A percentile compares a stretch with the other conserved stretches of the same genome.
phyloP scores from a whole-genome alignment of 345 rosid genomes.

The Moricandia moricandioides region DNA sequence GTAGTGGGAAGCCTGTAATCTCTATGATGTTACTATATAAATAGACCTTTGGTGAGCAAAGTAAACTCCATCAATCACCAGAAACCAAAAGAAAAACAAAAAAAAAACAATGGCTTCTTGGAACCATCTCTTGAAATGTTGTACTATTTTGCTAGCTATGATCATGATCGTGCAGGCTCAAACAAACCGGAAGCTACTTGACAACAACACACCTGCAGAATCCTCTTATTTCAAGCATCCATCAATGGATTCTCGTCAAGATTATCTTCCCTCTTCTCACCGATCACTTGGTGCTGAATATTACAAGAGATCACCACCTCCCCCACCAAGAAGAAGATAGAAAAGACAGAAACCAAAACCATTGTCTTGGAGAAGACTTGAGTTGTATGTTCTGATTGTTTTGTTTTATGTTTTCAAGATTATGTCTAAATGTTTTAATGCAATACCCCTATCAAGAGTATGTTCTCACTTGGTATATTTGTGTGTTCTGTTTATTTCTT shows the following conservation, averaged over 20 bases:
- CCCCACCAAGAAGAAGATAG: not conserved
- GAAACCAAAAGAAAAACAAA: not conserved
- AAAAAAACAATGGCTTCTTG: not conserved
- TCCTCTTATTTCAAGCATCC: not conserved
- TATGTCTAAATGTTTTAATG: not conserved
- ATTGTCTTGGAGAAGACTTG: not conserved
- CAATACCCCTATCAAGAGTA: not conserved
- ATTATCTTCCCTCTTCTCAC: conserved; percentile 10
- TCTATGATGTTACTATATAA: not conserved
- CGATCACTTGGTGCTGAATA: conserved; percentile 23
- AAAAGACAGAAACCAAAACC: not conserved
- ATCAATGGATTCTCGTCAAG: not conserved
- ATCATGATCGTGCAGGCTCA: conserved; percentile 18
- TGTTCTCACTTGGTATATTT: not conserved
- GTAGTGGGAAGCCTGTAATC: conserved; percentile 17
- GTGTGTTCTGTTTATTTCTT: not conserved
- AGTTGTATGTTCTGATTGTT: not conserved
- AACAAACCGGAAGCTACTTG: conserved; percentile 7
- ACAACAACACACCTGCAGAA: not conserved
- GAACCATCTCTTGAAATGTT: conserved; percentile 20
- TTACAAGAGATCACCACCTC: conserved; percentile 25
- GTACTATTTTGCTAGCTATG: conserved; percentile 4
- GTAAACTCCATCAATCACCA: not conserved
- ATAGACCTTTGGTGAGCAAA: not conserved
- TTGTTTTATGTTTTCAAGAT: not conserved